Base-by-base conservation (phyloP, 2,329 filamentous ascomycete species). In the Hysterium pulicare region DNA sequence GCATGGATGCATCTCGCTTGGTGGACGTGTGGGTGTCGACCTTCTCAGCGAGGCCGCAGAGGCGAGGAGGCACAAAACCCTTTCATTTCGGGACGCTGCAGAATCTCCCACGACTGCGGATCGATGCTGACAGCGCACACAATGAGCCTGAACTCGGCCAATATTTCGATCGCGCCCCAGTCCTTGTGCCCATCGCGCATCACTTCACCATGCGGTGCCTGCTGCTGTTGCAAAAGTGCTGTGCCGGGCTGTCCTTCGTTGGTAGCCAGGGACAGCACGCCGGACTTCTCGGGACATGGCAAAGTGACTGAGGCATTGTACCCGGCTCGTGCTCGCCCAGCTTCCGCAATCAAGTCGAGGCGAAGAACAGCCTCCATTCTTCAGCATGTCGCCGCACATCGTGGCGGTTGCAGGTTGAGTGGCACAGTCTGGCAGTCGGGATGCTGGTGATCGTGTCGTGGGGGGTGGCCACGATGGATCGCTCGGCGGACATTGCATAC, bases 1-100 rank as follows among this genome's bases (percentile, higher is more conserved):
- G 20, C 62, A 64, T 61, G 60, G 58, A 53, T 64, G 21, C 13
- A n/a, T 42, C 49, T 45, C 48, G 42, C 42, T 47, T 40, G 33
- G 42, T 41, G 47, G 8, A 30, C 40, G 11, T 16, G 17, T 24
- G 23, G 19, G 30, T 21, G 30, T 15, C 22, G 44, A 35, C 40
- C 26, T 17, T 40, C n/a, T n/a, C n/a, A n/a, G n/a, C n/a, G n/a
- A n/a, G n/a, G n/a, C n/a, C 21, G 41, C 40, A 50, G 45, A 50
- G 42, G 47, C 49, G 45, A 61, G 53, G 61, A 57, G 41, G 55
- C 52, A 65, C 62, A 59, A 53, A 43, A 47, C 59, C 62, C 60
- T 65, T 55, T 63, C 59, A 67, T 67, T 67, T 67, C 62, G 61
- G 63, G 51, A 55, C 37, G 46, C 55, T 63, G 59, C 59, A 64